Evolutionary conservation across 2,329 filamentous ascomycete species (phyloP), one percentile per base, ranked within the genome.

Genomic region (Cercospora sp.): DNA sequence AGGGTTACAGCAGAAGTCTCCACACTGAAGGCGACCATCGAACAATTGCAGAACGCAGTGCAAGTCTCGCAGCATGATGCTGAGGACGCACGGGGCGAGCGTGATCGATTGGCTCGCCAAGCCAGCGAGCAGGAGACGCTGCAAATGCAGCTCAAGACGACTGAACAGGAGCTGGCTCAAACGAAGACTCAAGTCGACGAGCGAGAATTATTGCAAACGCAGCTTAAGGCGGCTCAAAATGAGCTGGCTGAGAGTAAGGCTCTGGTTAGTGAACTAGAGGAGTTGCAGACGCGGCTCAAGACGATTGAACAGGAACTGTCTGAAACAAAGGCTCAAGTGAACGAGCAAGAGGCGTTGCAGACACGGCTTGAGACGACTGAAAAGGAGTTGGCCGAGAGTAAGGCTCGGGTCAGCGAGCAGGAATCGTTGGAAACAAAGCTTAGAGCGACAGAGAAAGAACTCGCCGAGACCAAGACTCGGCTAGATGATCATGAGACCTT

Each of bases 31-130:
- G 63, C 65, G 10, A 63, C 73, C 12, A 65, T 72, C 16, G 68
- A 72, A 32, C 65, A 65, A 13, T 59, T 76, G 26, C 72, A 74
- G 61, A 68, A 68, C 49, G 66, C 75, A 66, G 58, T 76, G 10
- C 69, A 73, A 43, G 57, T 51, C 21, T 40, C 71, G 30, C 71
- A 75, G 65, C 69, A 73, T 37, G 58, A 71, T 34, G 49, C 70
- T 21, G 57, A 63, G 21, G 69, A 73, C n/a, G 65, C 51, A 28
- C 61, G 69, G n/a, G 32, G 28, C 49, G 64, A 65, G 5, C 68
- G 65, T 16, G 32, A 70, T 43, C 28, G 61, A 24, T 63, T 61
- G 9, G 43, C 58, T 16, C 49, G 63, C 8, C 65, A 66, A 53
- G 24, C 63, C 30, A 49, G 66, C 21, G 43, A 68, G 37, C 49